These are phyloP conservation scores for Serendipita sp. DNA, from an alignment of 768 basidiomycete species.

Conservation along the genomic window DNA sequence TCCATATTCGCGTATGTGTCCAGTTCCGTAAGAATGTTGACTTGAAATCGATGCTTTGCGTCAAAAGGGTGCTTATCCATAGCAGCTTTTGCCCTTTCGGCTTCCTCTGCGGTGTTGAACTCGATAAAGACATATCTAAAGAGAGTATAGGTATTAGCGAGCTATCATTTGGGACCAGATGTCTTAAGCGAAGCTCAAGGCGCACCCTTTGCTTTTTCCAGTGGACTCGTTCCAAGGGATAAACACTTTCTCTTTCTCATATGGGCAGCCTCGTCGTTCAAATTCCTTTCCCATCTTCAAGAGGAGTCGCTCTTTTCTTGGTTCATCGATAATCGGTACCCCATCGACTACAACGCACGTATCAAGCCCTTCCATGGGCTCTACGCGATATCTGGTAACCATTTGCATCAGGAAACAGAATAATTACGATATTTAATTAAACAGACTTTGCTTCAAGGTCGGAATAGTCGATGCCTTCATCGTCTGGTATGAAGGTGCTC, in stretches of 20 bases:
- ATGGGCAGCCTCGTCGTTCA: slow-evolving; percentile 55
- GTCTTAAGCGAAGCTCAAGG: slow-evolving; percentile 8
- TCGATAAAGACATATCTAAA: slow-evolving; percentile 72
- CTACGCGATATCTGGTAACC: slow-evolving; percentile 57
- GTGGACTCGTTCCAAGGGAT: slow-evolving; percentile 76
- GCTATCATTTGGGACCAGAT: neutral
- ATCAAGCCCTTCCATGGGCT: slow-evolving; percentile 77
- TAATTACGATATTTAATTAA: neutral
- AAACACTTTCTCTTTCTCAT: slow-evolving; percentile 62
- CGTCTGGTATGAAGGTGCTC: slow-evolving; percentile 17
- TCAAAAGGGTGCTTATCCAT: slow-evolving; percentile 77
- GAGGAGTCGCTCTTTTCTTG: slow-evolving; percentile 68
- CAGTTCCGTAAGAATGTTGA: slow-evolving; percentile 82
- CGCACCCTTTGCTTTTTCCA: slow-evolving; percentile 86
- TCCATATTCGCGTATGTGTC: slow-evolving; percentile 65
- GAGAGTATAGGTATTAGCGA: neutral
- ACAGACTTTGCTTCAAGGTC: slow-evolving; percentile 78
- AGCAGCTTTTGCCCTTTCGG: slow-evolving; percentile 43
- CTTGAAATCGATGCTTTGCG: slow-evolving; percentile 64
- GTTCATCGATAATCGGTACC: slow-evolving; percentile 74
- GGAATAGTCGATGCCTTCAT: slow-evolving; percentile 66
- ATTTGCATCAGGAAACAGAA: slow-evolving; percentile 6
- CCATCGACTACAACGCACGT: slow-evolving; percentile 87
- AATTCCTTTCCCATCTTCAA: slow-evolving; percentile 75
- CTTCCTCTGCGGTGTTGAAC: slow-evolving; percentile 53